Percentiles rank a stretch among this genome's conserved stretches.
phyloP scores from a whole-genome alignment of 306 rosid genomes.

The Cyclanthera cordifolia region DNA sequence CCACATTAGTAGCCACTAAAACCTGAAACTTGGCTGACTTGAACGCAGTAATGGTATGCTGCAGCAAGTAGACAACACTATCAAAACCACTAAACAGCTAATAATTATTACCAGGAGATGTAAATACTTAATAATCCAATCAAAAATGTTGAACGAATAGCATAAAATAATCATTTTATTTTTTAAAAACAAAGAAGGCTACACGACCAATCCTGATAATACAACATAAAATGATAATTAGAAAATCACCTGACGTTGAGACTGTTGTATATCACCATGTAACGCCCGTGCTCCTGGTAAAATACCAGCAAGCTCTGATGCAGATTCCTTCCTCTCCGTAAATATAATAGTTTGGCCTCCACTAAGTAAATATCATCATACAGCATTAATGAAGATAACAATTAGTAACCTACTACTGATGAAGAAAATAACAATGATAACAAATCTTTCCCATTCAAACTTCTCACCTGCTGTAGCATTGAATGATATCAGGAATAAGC shows the following conservation, averaged over 20 bases:
- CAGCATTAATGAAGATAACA: neutral
- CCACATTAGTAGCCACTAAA: slow-evolving; percentile 90
- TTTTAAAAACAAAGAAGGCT: neutral
- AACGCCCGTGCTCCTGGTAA: slow-evolving; percentile 76
- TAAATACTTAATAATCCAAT: too few species aligned
- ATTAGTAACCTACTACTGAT: neutral
- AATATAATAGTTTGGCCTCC: slow-evolving; percentile 86
- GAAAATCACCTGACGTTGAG: slow-evolving; percentile 56
- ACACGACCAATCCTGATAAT: slow-evolving; percentile 3
- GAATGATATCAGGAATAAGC: slow-evolving; percentile 79
- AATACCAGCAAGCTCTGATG: slow-evolving; percentile 68
- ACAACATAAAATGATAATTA: neutral
- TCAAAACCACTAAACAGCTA: neutral
- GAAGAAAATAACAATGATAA: neutral
- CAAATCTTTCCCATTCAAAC: slow-evolving; percentile 18
- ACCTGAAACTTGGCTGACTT: slow-evolving; percentile 69
- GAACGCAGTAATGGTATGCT: slow-evolving; percentile 72
- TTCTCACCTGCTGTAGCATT: slow-evolving; percentile 74
- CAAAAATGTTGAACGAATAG: too few species aligned
- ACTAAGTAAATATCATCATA: slow-evolving; percentile 22
- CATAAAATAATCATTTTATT: too few species aligned
- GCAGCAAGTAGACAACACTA: slow-evolving; percentile 18
- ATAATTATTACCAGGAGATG: too few species aligned
- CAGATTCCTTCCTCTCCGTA: slow-evolving; percentile 73
- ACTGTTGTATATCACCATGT: slow-evolving; percentile 89